Percentiles rank a stretch among this genome's conserved stretches.
These are phyloP conservation scores for Sordariomycetes sp. DNA, from an alignment of 2,329 filamentous ascomycete genomes.

Conservation along the genomic window DNA sequence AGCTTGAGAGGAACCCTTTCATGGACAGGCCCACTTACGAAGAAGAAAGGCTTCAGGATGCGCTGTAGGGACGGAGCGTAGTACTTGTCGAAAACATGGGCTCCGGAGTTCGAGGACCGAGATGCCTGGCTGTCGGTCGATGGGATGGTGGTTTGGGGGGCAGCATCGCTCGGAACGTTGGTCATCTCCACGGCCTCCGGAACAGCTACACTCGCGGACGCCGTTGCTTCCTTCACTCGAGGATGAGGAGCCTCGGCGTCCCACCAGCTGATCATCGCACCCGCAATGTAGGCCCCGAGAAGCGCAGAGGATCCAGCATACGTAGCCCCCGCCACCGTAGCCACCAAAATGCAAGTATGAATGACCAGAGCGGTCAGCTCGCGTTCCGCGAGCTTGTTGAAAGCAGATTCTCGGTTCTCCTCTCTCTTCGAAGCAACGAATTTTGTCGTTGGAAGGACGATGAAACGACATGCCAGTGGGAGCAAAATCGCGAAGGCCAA, in stretches of 20 bases:
- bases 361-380: constrained; percentile 28
- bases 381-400: no score
- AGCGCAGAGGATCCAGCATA: constrained; percentile 56
- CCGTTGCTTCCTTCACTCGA: not conserved
- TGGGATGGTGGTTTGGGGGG: no score
- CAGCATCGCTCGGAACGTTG: no score
- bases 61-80: constrained; percentile 28
- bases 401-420: no score
- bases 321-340: constrained; percentile 36
- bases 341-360: constrained; percentile 41
- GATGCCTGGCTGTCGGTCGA: constrained; percentile 5
- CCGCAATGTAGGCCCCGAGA: constrained; percentile 55
- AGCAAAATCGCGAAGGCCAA: constrained; percentile 39
- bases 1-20: fast-evolving
- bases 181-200: no score
- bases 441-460: constrained; percentile 30
- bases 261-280: constrained; percentile 52
- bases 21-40: constrained; percentile 33
- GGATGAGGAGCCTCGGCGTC: constrained; percentile 25
- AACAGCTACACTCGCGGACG: not conserved
- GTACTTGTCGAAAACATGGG: constrained; percentile 31
- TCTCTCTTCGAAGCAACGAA: constrained; percentile 11
- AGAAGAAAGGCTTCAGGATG: constrained; percentile 64
- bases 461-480: constrained; percentile 35
- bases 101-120: no score